Conservation (phyloP, 2,329 filamentous ascomycete species). For the Kalaharituber pfeilii region DNA sequence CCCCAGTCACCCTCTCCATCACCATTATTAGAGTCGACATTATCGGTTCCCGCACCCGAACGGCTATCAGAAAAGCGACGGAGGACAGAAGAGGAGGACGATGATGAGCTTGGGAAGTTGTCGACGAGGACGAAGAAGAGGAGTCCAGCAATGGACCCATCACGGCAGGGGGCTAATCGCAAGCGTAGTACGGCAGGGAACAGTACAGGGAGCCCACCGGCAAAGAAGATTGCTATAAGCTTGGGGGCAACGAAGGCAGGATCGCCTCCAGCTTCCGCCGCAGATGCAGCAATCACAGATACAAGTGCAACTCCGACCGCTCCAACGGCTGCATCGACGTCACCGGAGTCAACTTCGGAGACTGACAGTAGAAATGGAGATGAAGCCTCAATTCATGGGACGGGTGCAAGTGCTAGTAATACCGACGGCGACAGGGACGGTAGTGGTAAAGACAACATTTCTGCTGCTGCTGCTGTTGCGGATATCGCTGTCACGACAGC, state of each 20-base stretch:
- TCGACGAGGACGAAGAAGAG: slow-evolving; percentile 28
- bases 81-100: slow-evolving; percentile 61
- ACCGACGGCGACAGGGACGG: slow-evolving; percentile 4
- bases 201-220: slow-evolving; percentile 10
- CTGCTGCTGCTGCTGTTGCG: too few species aligned
- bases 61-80: slow-evolving; percentile 74
- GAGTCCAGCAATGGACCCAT: background rate
- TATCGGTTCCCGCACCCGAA: slow-evolving; percentile 43
- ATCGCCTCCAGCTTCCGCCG: background rate
- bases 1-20: background rate
- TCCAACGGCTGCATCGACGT: background rate
- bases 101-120: slow-evolving; percentile 77
- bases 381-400: background rate
- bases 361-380: background rate
- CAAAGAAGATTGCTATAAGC: slow-evolving; percentile 23
- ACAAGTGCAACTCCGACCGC: background rate
- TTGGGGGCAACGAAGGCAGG: background rate
- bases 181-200: background rate
- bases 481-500: background rate
- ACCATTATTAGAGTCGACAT: slow-evolving; percentile 13
- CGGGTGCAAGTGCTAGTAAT: slow-evolving; percentile 7
- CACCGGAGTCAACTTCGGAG: background rate
- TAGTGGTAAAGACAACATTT: background rate
- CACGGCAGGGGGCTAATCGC: background rate
- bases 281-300: background rate